phyloP scores from a whole-genome alignment of 2,329 filamentous ascomycete species.

The Metarhizium sp. region DNA sequence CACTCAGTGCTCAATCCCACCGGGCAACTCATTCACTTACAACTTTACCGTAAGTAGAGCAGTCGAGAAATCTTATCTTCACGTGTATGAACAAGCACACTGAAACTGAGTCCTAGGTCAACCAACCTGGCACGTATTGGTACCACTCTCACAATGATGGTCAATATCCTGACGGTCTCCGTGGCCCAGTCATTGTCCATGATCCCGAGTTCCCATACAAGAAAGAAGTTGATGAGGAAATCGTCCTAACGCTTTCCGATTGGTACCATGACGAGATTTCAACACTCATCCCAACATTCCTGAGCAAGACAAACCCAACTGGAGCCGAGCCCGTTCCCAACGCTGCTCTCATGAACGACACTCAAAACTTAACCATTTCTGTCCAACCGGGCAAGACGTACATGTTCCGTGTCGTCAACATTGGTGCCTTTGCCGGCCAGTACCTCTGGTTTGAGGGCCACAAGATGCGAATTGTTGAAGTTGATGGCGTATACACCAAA shows the following conservation, averaged over 20 bases:
- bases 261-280: conserved; percentile 57
- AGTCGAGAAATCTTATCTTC: background rate
- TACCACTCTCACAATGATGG: conserved; percentile 62
- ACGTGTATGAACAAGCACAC: background rate
- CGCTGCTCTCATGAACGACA: conserved; percentile 63
- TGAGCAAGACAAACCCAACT: conserved; percentile 44
- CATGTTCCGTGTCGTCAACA: conserved; percentile 61
- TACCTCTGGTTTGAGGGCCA: conserved; percentile 60
- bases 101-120: conserved; percentile 27
- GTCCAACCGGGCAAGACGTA: conserved; percentile 63
- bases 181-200: conserved; percentile 55
- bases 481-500: conserved; percentile 63
- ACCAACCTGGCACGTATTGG: conserved; percentile 70
- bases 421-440: conserved; percentile 61
- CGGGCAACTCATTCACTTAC: conserved; percentile 58
- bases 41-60: conserved; percentile 48
- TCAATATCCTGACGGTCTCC: conserved; percentile 62
- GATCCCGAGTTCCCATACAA: conserved; percentile 51
- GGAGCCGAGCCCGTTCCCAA: conserved; percentile 59
- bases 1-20: conserved; percentile 57
- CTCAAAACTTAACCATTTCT: conserved; percentile 45
- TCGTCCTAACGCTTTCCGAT: conserved; percentile 57
- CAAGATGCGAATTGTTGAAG: conserved; percentile 60
- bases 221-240: conserved; percentile 50
- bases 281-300: conserved; percentile 36